Conservation (phyloP, 176 grass and related monocot species). For the Areca catechu region DNA sequence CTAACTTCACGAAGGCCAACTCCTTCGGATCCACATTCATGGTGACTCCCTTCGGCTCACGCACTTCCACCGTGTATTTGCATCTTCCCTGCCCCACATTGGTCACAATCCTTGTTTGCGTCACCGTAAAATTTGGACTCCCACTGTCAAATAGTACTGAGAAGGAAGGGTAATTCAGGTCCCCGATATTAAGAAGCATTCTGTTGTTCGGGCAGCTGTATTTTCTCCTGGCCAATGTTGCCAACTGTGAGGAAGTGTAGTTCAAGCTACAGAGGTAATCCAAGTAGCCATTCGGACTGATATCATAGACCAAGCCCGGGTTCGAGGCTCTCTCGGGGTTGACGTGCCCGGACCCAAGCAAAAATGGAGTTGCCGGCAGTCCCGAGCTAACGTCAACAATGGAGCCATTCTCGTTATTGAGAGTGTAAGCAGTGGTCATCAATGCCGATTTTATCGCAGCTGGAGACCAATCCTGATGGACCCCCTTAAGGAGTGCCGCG, state of each 20-base stretch:
- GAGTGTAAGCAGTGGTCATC: conserved; percentile 10
- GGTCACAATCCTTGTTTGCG: conserved; percentile 48
- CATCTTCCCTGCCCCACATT: conserved; percentile 52
- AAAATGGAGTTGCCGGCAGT: neutral
- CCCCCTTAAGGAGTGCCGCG: conserved; percentile 2
- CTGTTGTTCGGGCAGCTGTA: neutral
- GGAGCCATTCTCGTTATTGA: neutral
- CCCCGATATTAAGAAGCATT: neutral
- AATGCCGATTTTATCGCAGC: conserved; percentile 16
- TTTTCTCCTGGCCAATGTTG: neutral
- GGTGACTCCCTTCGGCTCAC: conserved; percentile 48
- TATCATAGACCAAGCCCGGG: conserved; percentile 19
- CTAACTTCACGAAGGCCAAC: conserved; percentile 38
- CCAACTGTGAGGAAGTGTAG: conserved; percentile 1
- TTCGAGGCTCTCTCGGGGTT: conserved; percentile 3
- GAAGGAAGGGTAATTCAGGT: conserved; percentile 12
- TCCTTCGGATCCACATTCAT: conserved; percentile 50
- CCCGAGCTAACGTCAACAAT: conserved; percentile 4
- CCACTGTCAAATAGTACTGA: neutral
- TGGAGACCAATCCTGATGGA: conserved; percentile 7
- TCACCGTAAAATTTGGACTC: neutral
- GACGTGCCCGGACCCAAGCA: conserved; percentile 7
- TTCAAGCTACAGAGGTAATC: conserved; percentile 9
- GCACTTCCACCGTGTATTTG: conserved; percentile 44
- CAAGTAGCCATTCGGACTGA: conserved; percentile 1